Conservation (phyloP, 257 asterid genomes). For the Echium plantagineum region DNA sequence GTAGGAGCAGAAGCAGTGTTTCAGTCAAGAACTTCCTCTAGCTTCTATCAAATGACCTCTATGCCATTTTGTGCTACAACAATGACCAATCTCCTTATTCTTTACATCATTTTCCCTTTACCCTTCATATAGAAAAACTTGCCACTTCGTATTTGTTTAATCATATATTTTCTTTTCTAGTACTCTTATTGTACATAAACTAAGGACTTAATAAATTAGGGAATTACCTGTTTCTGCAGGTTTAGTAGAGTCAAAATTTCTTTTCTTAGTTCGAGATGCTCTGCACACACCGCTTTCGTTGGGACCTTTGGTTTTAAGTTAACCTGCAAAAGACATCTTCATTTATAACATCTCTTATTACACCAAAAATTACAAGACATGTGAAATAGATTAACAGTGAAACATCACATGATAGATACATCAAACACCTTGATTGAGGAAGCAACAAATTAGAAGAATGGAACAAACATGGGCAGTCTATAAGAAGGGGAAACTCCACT, state of each 20-base stretch:
- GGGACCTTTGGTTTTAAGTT: conserved; percentile 96
- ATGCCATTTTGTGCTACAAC: no score
- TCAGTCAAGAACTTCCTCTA: not conserved
- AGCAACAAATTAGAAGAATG: not conserved
- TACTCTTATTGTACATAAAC: not conserved
- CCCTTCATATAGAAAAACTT: not conserved
- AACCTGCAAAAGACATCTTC: conserved; percentile 36
- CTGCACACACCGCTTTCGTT: conserved; percentile 79
- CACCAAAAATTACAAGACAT: not conserved
- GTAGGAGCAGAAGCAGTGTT: not conserved
- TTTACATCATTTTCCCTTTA: not conserved
- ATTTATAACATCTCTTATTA: conserved; percentile 5
- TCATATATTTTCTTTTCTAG: not conserved
- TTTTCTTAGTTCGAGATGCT: conserved; percentile 94
- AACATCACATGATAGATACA: not conserved
- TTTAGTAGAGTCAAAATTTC: conserved; percentile 77
- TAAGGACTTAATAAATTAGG: conserved; percentile 1
- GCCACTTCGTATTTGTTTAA: no score
- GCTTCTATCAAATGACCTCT: not conserved
- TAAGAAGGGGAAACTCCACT: no score
- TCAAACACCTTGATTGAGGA: not conserved
- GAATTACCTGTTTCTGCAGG: conserved; percentile 86
- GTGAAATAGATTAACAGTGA: no score
- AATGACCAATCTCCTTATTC: not conserved
- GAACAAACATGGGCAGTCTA: not conserved